These are phyloP conservation scores for Aplosporella prunicola DNA, from an alignment of 2,329 filamentous ascomycete genomes.

Conservation along the genomic window DNA sequence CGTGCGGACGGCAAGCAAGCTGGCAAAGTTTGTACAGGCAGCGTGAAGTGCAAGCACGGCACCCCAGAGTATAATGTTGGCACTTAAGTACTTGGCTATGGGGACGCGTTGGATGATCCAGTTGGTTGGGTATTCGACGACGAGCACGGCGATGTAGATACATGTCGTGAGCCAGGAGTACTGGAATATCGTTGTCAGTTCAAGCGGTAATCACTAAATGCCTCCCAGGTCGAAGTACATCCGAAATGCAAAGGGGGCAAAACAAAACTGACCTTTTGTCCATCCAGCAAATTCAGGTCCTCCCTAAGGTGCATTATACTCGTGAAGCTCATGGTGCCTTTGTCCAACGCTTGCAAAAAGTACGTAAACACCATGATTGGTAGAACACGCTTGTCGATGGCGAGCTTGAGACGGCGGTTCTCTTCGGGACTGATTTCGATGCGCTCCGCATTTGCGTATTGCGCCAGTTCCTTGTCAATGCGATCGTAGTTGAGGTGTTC, in stretches of 20 bases:
- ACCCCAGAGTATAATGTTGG: conserved; percentile 45
- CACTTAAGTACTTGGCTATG: conserved; percentile 48
- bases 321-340: conserved; percentile 51
- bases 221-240: neutral
- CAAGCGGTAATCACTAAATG: too few species aligned
- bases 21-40: conserved; percentile 14
- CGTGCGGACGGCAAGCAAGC: conserved; percentile 40
- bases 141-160: conserved; percentile 45
- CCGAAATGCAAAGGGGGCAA: neutral
- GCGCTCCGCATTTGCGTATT: conserved; percentile 51
- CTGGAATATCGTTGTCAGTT: conserved; percentile 22
- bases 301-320: conserved; percentile 55
- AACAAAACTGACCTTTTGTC: conserved; percentile 35
- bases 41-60: conserved; percentile 3
- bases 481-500: conserved; percentile 48
- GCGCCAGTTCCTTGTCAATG: conserved; percentile 61
- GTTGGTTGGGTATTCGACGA: conserved; percentile 59
- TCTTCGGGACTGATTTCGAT: conserved; percentile 52
- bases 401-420: conserved; percentile 45
- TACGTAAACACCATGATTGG: conserved; percentile 52
- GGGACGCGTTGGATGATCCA: conserved; percentile 52
- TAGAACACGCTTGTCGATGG: conserved; percentile 43
- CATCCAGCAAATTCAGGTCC: conserved; percentile 48
- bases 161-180: conserved; percentile 44
- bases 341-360: conserved; percentile 55